phyloP scores from a whole-genome alignment of 2,329 filamentous ascomycete species.

The Fusarium sp. region DNA sequence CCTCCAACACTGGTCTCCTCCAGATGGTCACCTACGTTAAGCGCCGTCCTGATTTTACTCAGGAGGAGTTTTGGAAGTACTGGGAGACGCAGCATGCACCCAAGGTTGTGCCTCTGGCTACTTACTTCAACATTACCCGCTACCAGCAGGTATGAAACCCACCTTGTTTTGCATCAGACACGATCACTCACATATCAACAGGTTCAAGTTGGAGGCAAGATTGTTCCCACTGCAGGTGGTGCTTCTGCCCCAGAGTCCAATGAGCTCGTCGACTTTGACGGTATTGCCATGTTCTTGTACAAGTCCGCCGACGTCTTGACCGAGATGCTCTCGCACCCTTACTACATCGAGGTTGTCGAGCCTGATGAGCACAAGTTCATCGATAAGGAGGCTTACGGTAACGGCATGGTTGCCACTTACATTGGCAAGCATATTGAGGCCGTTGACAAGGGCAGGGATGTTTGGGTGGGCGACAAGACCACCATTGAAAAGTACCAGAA shows the following conservation, averaged over 20 bases:
- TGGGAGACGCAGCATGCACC: slow-evolving; percentile 46
- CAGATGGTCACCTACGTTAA: slow-evolving; percentile 47
- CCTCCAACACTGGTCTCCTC: slow-evolving; percentile 48
- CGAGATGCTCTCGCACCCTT: slow-evolving; percentile 43
- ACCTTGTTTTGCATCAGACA: background rate
- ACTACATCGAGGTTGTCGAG: slow-evolving; percentile 43
- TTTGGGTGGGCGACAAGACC: slow-evolving; percentile 37
- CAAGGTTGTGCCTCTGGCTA: slow-evolving; percentile 42
- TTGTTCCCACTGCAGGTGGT: slow-evolving; percentile 37
- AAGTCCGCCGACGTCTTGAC: slow-evolving; percentile 31
- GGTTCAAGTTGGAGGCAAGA: slow-evolving; percentile 42
- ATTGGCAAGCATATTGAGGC: slow-evolving; percentile 41
- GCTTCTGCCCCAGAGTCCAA: slow-evolving; percentile 26
- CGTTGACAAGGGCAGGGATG: slow-evolving; percentile 33
- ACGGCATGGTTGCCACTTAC: slow-evolving; percentile 43
- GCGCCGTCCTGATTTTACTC: slow-evolving; percentile 37
- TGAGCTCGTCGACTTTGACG: slow-evolving; percentile 42
- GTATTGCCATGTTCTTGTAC: slow-evolving; percentile 46
- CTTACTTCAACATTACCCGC: slow-evolving; percentile 40
- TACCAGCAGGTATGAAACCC: slow-evolving; percentile 43
- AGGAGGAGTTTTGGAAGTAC: slow-evolving; percentile 44
- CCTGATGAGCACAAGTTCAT: slow-evolving; percentile 45
- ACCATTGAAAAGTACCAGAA: slow-evolving; percentile 33
- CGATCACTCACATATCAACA: slow-evolving; percentile 2
- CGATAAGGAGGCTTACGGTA: slow-evolving; percentile 41